These are phyloP conservation scores for Zea luxurians DNA, from an alignment of 176 grass and related monocot species.

Conservation along the genomic window DNA sequence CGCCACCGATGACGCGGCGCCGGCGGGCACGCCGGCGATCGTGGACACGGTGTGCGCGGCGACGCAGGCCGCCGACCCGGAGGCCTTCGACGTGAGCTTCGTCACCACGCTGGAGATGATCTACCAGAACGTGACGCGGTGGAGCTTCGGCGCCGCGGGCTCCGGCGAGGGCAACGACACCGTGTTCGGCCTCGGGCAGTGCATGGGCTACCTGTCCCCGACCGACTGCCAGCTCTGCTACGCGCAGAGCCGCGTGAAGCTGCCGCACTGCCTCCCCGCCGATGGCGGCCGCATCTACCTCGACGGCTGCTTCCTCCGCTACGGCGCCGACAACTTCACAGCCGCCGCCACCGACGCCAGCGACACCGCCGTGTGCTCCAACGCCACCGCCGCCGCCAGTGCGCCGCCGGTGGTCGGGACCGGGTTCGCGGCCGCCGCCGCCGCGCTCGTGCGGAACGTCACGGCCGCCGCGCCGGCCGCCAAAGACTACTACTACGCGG, in stretches of 20 bases:
- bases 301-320: slow-evolving; percentile 88
- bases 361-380: slow-evolving; percentile 45
- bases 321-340: slow-evolving; percentile 45
- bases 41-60: slow-evolving; percentile 49
- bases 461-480: slow-evolving; percentile 38
- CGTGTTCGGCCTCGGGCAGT: slow-evolving; percentile 66
- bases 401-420: not conserved
- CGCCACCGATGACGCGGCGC: not conserved
- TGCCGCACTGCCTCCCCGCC: slow-evolving; percentile 70
- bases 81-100: slow-evolving; percentile 70
- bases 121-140: slow-evolving; percentile 60
- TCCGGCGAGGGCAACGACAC: slow-evolving; percentile 20
- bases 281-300: slow-evolving; percentile 55
- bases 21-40: slow-evolving; percentile 30
- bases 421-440: slow-evolving; percentile 22
- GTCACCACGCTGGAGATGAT: slow-evolving; percentile 57
- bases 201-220: slow-evolving; percentile 60
- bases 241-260: slow-evolving; percentile 66
- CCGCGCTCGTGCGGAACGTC: slow-evolving; percentile 53
- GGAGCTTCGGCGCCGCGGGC: slow-evolving; percentile 53
- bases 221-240: slow-evolving; percentile 83
- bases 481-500: slow-evolving; percentile 33
- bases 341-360: slow-evolving; percentile 36
- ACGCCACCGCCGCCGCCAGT: slow-evolving; percentile 24
- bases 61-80: slow-evolving; percentile 17